phyloP scores from a whole-genome alignment of 768 basidiomycete genomes.

The Polyporus arcularius region DNA sequence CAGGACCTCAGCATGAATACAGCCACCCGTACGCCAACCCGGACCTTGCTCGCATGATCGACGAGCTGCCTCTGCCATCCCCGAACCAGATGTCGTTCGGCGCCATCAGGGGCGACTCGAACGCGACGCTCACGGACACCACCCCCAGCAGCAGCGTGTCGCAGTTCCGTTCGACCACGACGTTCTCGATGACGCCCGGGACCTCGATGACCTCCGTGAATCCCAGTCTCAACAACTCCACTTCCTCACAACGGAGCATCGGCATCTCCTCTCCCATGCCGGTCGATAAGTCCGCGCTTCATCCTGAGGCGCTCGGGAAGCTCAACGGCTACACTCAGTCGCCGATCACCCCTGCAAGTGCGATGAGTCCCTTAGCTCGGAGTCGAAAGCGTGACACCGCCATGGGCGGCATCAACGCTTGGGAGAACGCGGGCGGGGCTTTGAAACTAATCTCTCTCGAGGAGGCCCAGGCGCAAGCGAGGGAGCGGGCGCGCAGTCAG shows the following conservation, averaged over 20 bases:
- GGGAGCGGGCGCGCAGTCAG: conserved; percentile 55
- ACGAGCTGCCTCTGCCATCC: conserved; percentile 26
- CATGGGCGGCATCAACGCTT: conserved; percentile 40
- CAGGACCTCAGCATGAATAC: conserved; percentile 36
- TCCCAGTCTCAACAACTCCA: conserved; percentile 13
- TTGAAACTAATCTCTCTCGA: conserved; percentile 76
- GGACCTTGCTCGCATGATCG: conserved; percentile 46
- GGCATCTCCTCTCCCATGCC: conserved; percentile 29
- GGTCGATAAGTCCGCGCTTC: conserved; percentile 21
- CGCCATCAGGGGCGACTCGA: conserved; percentile 51
- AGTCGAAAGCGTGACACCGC: conserved; percentile 31
- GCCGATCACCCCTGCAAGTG: neutral
- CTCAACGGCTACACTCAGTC: conserved; percentile 12
- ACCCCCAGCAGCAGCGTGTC: conserved; percentile 32
- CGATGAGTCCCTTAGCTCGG: conserved; percentile 26
- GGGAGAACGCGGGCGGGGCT: conserved; percentile 50
- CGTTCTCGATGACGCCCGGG: conserved; percentile 29
- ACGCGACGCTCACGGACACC: conserved; percentile 50
- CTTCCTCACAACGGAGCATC: conserved; percentile 15
- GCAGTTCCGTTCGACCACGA: conserved; percentile 28
- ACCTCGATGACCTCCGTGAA: conserved; percentile 28
- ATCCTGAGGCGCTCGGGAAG: conserved; percentile 8
- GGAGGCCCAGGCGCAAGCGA: conserved; percentile 67
- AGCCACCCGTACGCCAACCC: conserved; percentile 84
- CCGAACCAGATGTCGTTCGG: conserved; percentile 26